Conservation (phyloP, 805 yeast genomes). For the Cyberlindnera euphorbiae region DNA sequence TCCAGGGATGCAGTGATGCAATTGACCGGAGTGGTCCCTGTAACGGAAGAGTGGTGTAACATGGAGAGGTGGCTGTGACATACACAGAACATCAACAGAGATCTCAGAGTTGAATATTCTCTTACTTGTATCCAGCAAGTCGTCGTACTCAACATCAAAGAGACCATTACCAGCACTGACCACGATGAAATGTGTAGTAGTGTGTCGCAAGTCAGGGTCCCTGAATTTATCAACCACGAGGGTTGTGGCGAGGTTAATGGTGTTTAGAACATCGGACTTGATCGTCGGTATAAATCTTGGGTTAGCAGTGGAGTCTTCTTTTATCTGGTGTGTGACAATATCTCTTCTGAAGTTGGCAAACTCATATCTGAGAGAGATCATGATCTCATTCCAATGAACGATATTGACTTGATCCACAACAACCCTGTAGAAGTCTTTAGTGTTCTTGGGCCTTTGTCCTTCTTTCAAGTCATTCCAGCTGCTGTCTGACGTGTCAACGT, state of each 20-base stretch:
- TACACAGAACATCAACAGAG: constrained; percentile 82
- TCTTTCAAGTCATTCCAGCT: constrained; percentile 56
- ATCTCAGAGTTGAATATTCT: constrained; percentile 74
- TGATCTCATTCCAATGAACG: constrained; percentile 84
- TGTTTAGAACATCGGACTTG: constrained; percentile 85
- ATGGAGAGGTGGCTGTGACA: constrained; percentile 89
- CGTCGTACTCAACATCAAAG: constrained; percentile 82
- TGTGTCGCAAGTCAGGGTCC: constrained; percentile 82
- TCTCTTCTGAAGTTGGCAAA: constrained; percentile 79
- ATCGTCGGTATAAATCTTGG: constrained; percentile 72
- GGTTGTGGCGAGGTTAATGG: constrained; percentile 78
- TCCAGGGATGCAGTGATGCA: constrained; percentile 79
- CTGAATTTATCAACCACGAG: constrained; percentile 71
- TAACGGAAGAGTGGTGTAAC: constrained; percentile 85
- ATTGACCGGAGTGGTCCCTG: constrained; percentile 42
- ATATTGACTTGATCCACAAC: constrained; percentile 94
- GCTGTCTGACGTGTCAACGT: constrained; percentile 51
- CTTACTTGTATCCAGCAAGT: constrained; percentile 68
- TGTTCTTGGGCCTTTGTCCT: constrained; percentile 66
- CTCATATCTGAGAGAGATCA: constrained; percentile 81
- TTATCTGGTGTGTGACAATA: constrained; percentile 45
- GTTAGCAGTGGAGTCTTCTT: constrained; percentile 21
- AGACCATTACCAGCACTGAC: constrained; percentile 92
- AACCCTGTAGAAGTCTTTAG: constrained; percentile 81
- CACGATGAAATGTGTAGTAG: constrained; percentile 84